phyloP scores from a whole-genome alignment of 331 rosid genomes.

The Rosa hybrid region DNA sequence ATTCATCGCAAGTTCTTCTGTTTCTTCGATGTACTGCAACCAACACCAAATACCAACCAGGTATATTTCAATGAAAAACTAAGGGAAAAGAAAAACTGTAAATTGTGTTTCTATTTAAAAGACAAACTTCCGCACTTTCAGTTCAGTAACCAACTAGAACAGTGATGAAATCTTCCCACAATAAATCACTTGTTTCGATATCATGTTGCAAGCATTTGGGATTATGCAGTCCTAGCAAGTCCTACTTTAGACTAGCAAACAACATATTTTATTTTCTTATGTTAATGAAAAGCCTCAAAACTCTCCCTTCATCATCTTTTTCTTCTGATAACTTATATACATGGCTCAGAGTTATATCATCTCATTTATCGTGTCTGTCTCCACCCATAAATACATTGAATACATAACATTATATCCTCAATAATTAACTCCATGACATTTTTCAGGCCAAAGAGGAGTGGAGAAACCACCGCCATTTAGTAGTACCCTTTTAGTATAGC shows the following conservation, averaged over 20 bases:
- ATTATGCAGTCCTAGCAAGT: neutral
- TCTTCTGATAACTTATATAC: neutral
- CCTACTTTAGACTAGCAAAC: neutral
- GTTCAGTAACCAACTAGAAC: neutral
- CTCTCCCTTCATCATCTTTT: neutral
- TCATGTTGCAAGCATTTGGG: neutral
- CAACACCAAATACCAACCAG: constrained; percentile 26
- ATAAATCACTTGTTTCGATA: neutral
- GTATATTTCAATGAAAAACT: constrained; percentile 1
- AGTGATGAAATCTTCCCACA: neutral
- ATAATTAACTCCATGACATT: neutral
- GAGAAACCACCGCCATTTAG: neutral
- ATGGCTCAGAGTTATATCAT: neutral
- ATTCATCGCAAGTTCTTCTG: constrained; percentile 84
- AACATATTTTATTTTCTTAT: neutral
- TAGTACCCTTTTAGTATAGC: neutral
- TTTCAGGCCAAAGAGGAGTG: neutral
- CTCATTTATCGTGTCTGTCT: neutral
- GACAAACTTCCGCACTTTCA: neutral
- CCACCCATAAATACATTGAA: neutral
- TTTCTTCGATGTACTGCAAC: constrained; percentile 88
- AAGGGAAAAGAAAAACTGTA: neutral
- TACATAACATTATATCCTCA: neutral
- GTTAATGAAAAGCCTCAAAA: neutral
- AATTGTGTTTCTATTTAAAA: neutral